Evolutionary conservation across 148 eudicot genomes (phyloP), one percentile per base, ranked within the genome.

Genomic region (Vaccinium corymbosum): DNA sequence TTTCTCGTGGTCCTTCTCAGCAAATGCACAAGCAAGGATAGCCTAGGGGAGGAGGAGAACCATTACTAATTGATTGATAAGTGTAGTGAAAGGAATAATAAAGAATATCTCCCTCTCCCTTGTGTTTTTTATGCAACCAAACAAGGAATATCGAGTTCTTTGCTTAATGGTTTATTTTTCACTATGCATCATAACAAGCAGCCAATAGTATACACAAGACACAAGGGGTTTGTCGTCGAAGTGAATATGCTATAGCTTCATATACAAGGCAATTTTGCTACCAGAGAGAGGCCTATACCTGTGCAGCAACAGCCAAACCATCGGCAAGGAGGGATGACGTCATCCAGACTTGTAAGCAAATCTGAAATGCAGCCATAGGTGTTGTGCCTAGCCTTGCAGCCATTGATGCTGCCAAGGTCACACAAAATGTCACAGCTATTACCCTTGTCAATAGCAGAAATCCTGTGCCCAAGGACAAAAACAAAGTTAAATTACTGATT

Each of bases 261-360:
- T 68, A 25, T 38, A 25, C 11, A 68, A 68, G 73, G 73, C 14
- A 68, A 27, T 68, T 3, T 68, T 68, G 42, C 29, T 11, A 27
- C 73, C 73, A 0, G 70, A 32, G 78, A 78, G 86, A 80, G 55
- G 73, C 2, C n/a, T 27, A 51, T 86, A 95, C 98, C 97, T 95
- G 98, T 79, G 93, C 98, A 86, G 98, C 98, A 76, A 97, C 97
- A 42, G 99, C 99, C 85, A 97, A 91, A 29, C 98, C 99, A 88
- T 97, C 99, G 79, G 99, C 98, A 76, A 97, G 90, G 83, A 97
- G 98, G 0, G 99, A 97, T 25, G 99, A 95, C 4, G 98, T 88
- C 90, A 95, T 84, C 99, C 99, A 97, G 52, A 97, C 95, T 86
- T 97, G 99, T 85, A 97, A 87, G 85, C 99, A 97, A 42, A 97